A percentile compares a stretch with the other conserved stretches of the same genome.
These are phyloP conservation scores for Beta macrorhiza DNA, from an alignment of 179 eudicot genomes.

Conservation along the genomic window DNA sequence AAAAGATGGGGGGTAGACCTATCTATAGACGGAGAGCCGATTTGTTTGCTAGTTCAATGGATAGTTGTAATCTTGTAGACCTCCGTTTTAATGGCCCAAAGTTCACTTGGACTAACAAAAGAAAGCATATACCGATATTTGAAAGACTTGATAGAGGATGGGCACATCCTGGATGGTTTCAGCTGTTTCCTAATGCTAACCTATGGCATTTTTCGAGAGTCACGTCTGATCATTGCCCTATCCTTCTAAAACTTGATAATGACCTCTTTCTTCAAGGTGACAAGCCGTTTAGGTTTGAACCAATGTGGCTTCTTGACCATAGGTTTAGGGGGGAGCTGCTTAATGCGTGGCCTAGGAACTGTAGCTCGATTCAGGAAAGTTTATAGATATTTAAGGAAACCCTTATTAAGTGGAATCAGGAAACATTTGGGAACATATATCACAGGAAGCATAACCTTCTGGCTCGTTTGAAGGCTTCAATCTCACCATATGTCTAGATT, in stretches of 20 bases:
- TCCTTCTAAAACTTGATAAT: background rate
- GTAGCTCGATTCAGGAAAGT: background rate
- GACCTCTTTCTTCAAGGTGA: no score
- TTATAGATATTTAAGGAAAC: rapidly evolving
- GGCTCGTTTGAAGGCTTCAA: background rate
- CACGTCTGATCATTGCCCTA: background rate
- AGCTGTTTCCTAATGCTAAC: background rate
- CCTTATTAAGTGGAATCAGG: background rate
- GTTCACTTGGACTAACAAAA: background rate
- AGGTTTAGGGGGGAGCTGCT: background rate
- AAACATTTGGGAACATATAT: background rate
- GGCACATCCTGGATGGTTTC: background rate
- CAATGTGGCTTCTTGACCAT: background rate
- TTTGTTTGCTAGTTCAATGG: background rate
- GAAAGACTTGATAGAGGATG: background rate
- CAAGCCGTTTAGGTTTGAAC: background rate
- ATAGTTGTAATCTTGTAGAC: background rate
- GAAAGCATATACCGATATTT: background rate
- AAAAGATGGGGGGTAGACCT: no score
- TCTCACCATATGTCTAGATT: background rate
- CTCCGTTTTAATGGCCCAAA: no score
- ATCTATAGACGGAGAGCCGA: background rate
- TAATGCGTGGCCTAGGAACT: no score
- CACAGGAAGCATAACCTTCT: background rate
- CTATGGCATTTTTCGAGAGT: background rate